phyloP scores from a whole-genome alignment of 2,329 filamentous ascomycete genomes.

The Metarhizium humberi region DNA sequence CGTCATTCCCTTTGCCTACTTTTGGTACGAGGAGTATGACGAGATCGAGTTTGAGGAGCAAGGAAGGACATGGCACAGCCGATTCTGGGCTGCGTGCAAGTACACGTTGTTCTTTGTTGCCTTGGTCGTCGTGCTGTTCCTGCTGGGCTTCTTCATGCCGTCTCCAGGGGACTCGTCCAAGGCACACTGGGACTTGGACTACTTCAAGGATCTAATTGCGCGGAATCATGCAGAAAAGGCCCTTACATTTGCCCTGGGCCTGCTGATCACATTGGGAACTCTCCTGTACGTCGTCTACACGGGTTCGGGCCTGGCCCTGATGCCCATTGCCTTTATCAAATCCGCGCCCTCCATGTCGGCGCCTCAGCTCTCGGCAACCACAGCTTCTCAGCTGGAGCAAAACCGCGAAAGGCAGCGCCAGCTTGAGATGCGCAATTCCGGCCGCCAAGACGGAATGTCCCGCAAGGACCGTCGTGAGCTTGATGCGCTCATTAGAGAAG shows the following conservation, averaged over 20 bases:
- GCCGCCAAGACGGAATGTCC: constrained; percentile 64
- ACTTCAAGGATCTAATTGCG: constrained; percentile 75
- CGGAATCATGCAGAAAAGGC: constrained; percentile 84
- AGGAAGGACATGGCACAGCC: constrained; percentile 57
- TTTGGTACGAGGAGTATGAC: constrained; percentile 96
- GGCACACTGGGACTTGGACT: constrained; percentile 73
- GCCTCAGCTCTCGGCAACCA: constrained; percentile 67
- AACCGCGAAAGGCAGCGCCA: constrained; percentile 91
- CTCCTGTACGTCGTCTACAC: constrained; percentile 85
- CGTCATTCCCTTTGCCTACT: constrained; percentile 91
- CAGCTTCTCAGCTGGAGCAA: constrained; percentile 69
- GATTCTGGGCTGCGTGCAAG: constrained; percentile 77
- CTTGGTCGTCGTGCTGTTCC: constrained; percentile 72
- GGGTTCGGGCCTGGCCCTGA: constrained; percentile 74
- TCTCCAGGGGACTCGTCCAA: constrained; percentile 58
- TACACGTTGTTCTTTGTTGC: constrained; percentile 82
- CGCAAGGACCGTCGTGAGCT: constrained; percentile 83
- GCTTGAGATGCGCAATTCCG: constrained; percentile 75
- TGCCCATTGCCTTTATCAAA: constrained; percentile 88
- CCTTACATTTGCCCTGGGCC: constrained; percentile 77
- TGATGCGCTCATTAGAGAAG: constrained; percentile 78
- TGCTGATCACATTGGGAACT: constrained; percentile 82
- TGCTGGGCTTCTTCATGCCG: constrained; percentile 90
- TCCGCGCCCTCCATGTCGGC: constrained; percentile 79
- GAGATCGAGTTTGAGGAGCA: constrained; percentile 82